A percentile compares a stretch with the other conserved stretches of the same genome.
phyloP scores from a whole-genome alignment of 495 filamentous ascomycete genomes.

The Immersiella caudata region DNA sequence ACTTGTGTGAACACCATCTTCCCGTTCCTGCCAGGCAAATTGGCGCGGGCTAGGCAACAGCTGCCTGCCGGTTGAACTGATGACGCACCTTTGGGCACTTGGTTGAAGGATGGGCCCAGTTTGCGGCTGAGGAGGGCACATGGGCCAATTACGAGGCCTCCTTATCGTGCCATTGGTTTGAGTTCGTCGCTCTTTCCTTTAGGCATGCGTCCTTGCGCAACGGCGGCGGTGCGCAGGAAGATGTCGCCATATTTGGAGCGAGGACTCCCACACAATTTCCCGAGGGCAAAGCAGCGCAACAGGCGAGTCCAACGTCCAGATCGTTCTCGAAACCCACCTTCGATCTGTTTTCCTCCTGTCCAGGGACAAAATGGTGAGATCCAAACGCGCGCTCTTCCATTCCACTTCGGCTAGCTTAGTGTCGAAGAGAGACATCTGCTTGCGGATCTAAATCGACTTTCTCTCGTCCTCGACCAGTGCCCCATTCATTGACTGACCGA shows the following conservation, averaged over 20 bases:
- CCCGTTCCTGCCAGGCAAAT: background rate
- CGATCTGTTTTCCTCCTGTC: too few relatives aligned
- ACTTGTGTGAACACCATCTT: constrained; percentile 10
- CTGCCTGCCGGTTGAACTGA: background rate
- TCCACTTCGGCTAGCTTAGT: too few relatives aligned
- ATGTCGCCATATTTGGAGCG: background rate
- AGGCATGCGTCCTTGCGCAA: background rate
- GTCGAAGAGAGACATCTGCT: too few relatives aligned
- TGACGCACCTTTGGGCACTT: background rate
- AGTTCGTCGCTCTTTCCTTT: background rate
- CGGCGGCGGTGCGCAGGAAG: background rate
- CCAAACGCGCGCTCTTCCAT: too few relatives aligned
- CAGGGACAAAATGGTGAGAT: too few relatives aligned
- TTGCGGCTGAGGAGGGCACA: constrained; percentile 7
- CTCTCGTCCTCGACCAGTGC: too few relatives aligned
- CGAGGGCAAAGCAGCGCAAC: too few relatives aligned
- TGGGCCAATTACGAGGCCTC: constrained; percentile 3
- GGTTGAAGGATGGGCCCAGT: background rate
- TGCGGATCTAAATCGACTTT: background rate
- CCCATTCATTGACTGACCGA: too few relatives aligned
- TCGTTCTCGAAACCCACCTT: too few relatives aligned
- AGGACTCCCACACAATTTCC: background rate
- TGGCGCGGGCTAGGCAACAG: constrained; percentile 9
- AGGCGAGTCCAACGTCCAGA: too few relatives aligned
- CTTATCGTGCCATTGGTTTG: background rate